These are phyloP conservation scores for Cyberlindnera saturnus DNA, from an alignment of 805 yeast genomes.

Conservation along the genomic window DNA sequence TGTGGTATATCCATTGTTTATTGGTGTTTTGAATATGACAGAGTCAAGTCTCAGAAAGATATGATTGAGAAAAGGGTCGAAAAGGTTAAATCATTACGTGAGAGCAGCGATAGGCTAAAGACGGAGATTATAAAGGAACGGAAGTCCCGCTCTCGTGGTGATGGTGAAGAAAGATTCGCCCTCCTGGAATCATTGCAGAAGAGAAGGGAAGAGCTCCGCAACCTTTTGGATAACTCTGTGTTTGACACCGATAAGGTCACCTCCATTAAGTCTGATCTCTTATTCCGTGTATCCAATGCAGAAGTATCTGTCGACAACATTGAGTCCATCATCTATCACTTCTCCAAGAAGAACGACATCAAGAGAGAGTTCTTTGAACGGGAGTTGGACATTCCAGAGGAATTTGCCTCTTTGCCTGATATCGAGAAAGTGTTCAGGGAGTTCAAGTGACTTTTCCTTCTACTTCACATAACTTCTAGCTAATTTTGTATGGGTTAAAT, in stretches of 20 bases:
- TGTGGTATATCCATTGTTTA: slow-evolving; percentile 49
- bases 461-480: too few species aligned
- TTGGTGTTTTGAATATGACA: slow-evolving; percentile 40
- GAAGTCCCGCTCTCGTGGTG: not conserved
- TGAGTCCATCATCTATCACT: slow-evolving; percentile 32
- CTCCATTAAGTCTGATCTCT: slow-evolving; percentile 10
- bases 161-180: slow-evolving; percentile 7
- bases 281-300: slow-evolving; percentile 3
- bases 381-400: slow-evolving; percentile 41
- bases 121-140: slow-evolving; percentile 9
- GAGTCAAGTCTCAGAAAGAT: slow-evolving; percentile 17
- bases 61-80: not conserved
- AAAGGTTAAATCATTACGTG: slow-evolving; percentile 6
- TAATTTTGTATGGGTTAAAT: too few species aligned
- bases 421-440: slow-evolving; percentile 4
- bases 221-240: slow-evolving; percentile 5
- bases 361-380: slow-evolving; percentile 25
- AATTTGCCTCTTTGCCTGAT: slow-evolving; percentile 26
- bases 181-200: slow-evolving; percentile 7
- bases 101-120: slow-evolving; percentile 7
- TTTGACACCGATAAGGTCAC: slow-evolving; percentile 11
- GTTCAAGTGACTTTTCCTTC: not conserved
- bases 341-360: slow-evolving; percentile 27
- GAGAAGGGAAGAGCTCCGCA: slow-evolving; percentile 5
- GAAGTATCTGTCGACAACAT: slow-evolving; percentile 33